phyloP scores from a whole-genome alignment of 768 basidiomycete species.

The Auricularia cornea region DNA sequence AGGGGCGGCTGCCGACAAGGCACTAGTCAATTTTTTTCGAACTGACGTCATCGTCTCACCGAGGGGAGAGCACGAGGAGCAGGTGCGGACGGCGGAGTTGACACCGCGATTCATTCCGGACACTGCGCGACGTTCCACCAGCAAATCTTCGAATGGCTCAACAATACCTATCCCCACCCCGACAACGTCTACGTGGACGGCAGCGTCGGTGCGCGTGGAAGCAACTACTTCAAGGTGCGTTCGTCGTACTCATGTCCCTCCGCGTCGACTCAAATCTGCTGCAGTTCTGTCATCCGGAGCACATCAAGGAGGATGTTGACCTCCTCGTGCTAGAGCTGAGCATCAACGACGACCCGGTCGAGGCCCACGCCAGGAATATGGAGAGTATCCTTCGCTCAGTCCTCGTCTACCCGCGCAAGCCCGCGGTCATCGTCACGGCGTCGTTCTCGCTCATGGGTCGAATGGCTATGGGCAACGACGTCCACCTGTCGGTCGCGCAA shows the following conservation, averaged over 20 bases:
- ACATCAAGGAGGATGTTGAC: conserved; percentile 1
- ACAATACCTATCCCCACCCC: conserved; percentile 2
- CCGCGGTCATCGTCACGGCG: conserved; percentile 1
- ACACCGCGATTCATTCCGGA: too few relatives aligned
- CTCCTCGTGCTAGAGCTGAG: conserved; percentile 2
- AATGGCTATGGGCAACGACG: conserved; percentile 5
- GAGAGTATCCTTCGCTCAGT: conserved; percentile 2
- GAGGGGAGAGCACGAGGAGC: too few relatives aligned
- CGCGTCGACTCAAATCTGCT: neutral
- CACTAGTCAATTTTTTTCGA: too few relatives aligned
- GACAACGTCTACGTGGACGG: conserved; percentile 1
- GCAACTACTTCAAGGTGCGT: conserved; percentile 7
- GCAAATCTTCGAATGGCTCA: conserved; percentile 4
- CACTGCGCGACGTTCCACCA: conserved; percentile 4
- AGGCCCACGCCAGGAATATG: neutral
- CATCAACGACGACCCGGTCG: neutral
- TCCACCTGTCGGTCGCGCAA: conserved; percentile 4
- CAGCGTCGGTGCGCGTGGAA: conserved; percentile 4
- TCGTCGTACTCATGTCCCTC: neutral
- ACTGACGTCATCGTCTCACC: too few relatives aligned
- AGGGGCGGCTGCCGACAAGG: too few relatives aligned
- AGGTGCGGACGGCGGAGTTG: too few relatives aligned
- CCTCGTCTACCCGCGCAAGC: neutral
- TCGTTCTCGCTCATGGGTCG: conserved; percentile 4
- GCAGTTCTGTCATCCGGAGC: conserved; percentile 3